Percentiles rank a stretch among this genome's conserved stretches.
Evolutionary conservation across 768 basidiomycete genomes (phyloP).

Genomic region (Lactarius hengduanensis): DNA sequence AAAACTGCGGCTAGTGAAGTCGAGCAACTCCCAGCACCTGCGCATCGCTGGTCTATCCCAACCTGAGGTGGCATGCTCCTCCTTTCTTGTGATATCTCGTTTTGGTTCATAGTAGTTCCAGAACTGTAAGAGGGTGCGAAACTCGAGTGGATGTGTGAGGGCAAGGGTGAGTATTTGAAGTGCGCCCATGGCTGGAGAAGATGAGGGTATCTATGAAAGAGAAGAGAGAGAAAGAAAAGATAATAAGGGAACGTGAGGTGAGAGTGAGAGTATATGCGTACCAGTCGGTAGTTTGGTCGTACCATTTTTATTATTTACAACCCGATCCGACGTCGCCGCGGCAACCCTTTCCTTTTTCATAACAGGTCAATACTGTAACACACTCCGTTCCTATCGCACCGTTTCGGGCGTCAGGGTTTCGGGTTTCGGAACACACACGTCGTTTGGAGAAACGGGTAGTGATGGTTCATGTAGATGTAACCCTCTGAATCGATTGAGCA

Average conservation of each 20-base stretch:
- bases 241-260: not conserved
- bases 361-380: not conserved
- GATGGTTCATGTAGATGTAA: not conserved
- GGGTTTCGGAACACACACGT: not conserved
- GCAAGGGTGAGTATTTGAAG: constrained; percentile 63
- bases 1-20: constrained; percentile 87
- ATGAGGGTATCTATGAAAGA: constrained; percentile 3
- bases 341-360: not conserved
- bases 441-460: not conserved
- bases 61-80: constrained; percentile 76
- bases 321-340: not conserved
- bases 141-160: constrained; percentile 80
- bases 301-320: constrained; percentile 21
- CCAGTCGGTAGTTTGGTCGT: constrained; percentile 12
- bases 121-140: constrained; percentile 80
- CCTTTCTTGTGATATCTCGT: constrained; percentile 74
- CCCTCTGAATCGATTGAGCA: not conserved
- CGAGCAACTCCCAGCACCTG: constrained; percentile 86
- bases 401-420: not conserved
- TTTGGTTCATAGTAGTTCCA: constrained; percentile 76
- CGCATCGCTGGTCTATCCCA: constrained; percentile 88
- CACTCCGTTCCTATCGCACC: not conserved
- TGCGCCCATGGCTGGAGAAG: constrained; percentile 46
- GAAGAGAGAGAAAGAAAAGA: not conserved
- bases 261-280: not conserved